These are phyloP conservation scores for Aspergillus niger DNA, from an alignment of 2,329 filamentous ascomycete genomes.

Conservation along the genomic window DNA sequence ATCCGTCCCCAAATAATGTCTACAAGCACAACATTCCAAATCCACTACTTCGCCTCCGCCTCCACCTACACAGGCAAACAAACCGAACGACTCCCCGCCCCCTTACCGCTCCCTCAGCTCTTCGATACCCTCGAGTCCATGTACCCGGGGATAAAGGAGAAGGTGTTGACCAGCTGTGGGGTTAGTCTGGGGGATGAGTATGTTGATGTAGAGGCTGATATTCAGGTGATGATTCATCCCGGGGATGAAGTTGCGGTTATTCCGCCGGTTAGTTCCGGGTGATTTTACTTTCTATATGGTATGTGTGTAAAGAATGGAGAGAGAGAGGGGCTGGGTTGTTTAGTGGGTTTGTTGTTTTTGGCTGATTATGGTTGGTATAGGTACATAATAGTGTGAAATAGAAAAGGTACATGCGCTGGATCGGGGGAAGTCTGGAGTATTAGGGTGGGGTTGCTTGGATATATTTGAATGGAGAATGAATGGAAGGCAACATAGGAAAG, in stretches of 20 bases:
- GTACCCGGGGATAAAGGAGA: constrained; percentile 45
- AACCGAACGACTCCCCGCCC: constrained; percentile 45
- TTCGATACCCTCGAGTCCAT: constrained; percentile 41
- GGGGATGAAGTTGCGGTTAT: constrained; percentile 51
- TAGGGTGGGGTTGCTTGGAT: not conserved
- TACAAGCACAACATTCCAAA: constrained; percentile 37
- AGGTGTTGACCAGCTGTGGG: constrained; percentile 43
- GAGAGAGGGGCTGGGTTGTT: not conserved
- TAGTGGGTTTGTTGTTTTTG: not conserved
- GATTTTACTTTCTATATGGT: constrained; percentile 5
- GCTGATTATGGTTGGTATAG: not conserved
- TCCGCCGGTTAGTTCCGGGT: constrained; percentile 52
- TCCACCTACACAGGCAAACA: constrained; percentile 44
- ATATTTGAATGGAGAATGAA: not conserved
- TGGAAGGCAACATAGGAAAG: not conserved
- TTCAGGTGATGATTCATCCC: constrained; percentile 32
- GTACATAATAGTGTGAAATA: not conserved
- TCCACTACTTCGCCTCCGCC: constrained; percentile 51
- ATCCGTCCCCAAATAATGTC: constrained; percentile 6
- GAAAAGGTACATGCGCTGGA: not conserved
- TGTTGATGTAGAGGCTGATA: constrained; percentile 39
- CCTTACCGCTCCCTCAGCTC: constrained; percentile 40
- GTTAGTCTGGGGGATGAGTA: constrained; percentile 49
- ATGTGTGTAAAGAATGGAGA: not conserved
- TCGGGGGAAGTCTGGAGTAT: not conserved